phyloP scores from a whole-genome alignment of 1,284 basidiomycete genomes.

The Ustilago nuda region DNA sequence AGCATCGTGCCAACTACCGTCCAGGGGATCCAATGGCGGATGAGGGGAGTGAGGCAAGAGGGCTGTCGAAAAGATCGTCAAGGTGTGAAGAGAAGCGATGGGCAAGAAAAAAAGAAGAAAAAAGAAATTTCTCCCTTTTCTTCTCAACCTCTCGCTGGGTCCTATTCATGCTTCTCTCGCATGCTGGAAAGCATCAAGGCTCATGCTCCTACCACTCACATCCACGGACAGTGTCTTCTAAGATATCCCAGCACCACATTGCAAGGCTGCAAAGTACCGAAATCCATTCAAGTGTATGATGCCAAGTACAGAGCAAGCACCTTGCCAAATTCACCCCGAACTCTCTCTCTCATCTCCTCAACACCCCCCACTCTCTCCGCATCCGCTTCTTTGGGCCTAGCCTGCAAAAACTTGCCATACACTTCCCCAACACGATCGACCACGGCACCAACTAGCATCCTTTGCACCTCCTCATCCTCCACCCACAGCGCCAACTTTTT shows the following conservation, averaged over 20 bases:
- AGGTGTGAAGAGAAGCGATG: no score
- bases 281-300: not conserved
- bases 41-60: no score
- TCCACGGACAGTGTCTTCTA: not conserved
- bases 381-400: slow-evolving; percentile 4
- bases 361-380: not conserved
- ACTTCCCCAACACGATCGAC: slow-evolving; percentile 2
- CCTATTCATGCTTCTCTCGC: not conserved
- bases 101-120: no score
- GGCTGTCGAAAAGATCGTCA: no score
- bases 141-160: not conserved
- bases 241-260: not conserved
- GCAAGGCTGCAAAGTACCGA: not conserved
- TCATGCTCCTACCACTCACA: not conserved
- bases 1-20: not conserved
- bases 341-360: slow-evolving; percentile 13
- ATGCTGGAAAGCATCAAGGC: no score
- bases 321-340: slow-evolving; percentile 15
- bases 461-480: slow-evolving; percentile 38
- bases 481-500: slow-evolving; percentile 32
- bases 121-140: not conserved
- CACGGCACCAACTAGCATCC: slow-evolving; percentile 12
- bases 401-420: slow-evolving; percentile 18
- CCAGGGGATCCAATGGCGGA: no score
- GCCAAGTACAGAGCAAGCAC: not conserved